A percentile compares a stretch with the other conserved stretches of the same genome.
These are phyloP conservation scores for Chenopodium album DNA, from an alignment of 148 eudicot genomes.

Conservation along the genomic window DNA sequence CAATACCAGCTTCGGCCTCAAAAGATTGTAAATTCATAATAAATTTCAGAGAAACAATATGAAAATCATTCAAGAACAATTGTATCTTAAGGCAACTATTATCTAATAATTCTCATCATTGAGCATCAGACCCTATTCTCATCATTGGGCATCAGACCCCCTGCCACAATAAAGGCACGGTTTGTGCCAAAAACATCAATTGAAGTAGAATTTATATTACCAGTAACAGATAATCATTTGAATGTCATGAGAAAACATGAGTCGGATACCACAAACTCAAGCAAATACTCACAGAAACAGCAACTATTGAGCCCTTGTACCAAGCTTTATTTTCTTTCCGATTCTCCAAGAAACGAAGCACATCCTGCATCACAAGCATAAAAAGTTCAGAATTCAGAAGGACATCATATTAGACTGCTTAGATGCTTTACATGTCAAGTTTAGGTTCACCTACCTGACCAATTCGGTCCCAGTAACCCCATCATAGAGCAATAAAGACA, in stretches of 20 bases:
- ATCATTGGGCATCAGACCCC: no score
- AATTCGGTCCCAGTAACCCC: constrained; percentile 85
- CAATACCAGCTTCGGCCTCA: no score
- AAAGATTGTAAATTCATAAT: no score
- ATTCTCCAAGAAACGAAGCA: constrained; percentile 72
- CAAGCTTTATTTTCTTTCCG: constrained; percentile 80
- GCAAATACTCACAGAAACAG: constrained; percentile 65
- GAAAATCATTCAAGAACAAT: no score
- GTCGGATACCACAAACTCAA: not conserved
- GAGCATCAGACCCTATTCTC: no score
- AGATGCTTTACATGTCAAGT: not conserved
- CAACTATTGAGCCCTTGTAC: constrained; percentile 71
- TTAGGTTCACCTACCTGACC: constrained; percentile 56
- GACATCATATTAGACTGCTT: not conserved
- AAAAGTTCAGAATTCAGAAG: not conserved
- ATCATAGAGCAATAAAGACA: constrained; percentile 64
- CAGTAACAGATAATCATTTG: no score
- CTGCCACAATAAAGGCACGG: no score
- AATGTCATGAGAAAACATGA: not conserved
- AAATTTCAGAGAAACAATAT: no score
- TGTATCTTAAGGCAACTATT: no score
- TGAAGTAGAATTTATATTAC: no score
- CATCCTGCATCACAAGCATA: constrained; percentile 48
- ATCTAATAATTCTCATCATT: no score
- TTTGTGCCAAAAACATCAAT: no score